Base-by-base conservation (phyloP, 1,284 basidiomycete species). In the Cystobasidiaceae sp. region DNA sequence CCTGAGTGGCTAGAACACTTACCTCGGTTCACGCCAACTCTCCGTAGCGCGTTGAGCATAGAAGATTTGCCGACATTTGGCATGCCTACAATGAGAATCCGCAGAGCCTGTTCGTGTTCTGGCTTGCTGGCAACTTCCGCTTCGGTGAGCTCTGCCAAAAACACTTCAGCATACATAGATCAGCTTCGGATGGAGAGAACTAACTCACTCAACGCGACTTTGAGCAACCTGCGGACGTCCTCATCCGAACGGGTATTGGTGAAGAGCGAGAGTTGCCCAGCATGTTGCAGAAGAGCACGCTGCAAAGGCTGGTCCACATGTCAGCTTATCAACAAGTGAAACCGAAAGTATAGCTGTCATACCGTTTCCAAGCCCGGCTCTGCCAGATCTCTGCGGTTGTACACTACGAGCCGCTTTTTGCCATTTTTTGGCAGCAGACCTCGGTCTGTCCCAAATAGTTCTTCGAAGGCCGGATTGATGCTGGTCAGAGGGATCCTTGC, bases 1-100 rank as follows among this genome's bases (percentile, higher is more conserved):
- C 28, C 52, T 55, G 17, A 21, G 3, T 2, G 2, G 17, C 33
- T 7, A 41, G 27, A 27, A 44, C 28, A 81, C 84, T 70, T 75
- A 92, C 91, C 88, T 74, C 90, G 91, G 67, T 84, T 81, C 32
- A 94, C 88, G 3, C 93, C 94, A 68, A 87, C 86, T 72, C 86
- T 86, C 44, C 96, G 83, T n/a, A 98, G 81, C 0, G 89, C 86
- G 75, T 98, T 98, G 15, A 98, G 79, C 55, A 98, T 78, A 3
- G 90, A 93, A 28, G 92, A 96, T 79, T 98, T 99, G 51, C 96
- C 96, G 44, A 97, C 93, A 75, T 98, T 98, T 4, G 94, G 94
- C 94, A 98, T 98, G 25, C 94, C 94, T 57, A 93, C 86, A 25
- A 96, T 90, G 4, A 96, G 82, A 7, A 97, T 85, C 73, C 32